Evolutionary conservation across 176 grass and related monocot species (phyloP), one percentile per base, ranked within the genome.

Genomic region (Eragrostis curvula): DNA sequence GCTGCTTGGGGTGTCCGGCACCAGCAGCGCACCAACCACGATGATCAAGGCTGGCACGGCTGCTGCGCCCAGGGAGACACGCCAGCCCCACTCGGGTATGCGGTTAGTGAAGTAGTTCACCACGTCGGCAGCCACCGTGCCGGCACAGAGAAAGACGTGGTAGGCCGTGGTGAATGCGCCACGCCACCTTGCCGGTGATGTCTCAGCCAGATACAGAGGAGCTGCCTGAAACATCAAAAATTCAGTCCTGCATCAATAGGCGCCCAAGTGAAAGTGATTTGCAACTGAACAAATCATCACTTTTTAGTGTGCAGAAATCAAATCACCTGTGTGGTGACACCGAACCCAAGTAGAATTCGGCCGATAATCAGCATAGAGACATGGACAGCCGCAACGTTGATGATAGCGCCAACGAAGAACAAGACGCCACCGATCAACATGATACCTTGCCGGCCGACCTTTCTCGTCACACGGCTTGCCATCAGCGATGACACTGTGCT

Each of bases 151-250:
- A 66, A 87, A 87, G 32, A 86, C 49, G 36, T 90, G 79, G 83
- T 91, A 85, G 64, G 82, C 81, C 59, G 77, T 84, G 48, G 87
- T 91, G 58, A 94, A 82, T 3, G 75, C 79, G 5, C 92, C 92
- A 7, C 86, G 89, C 56, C 87, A 83, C 50, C 77, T 58, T 18
- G 85, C 61, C 2, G 89, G 89, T 17, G 92, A 84, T 6, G 86
- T 89, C 83, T 94, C 83, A 4, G 86, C 85, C 14, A 94, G 55
- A 64, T 86, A 91, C 63, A 94, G 8, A 5, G 70, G 46, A 18
- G 47, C 70, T 0, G 46, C n/a, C n/a, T n/a, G n/a, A n/a, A n/a
- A n/a, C n/a, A n/a, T n/a, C n/a, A n/a, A n/a, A n/a, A n/a, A n/a
- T n/a, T n/a, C n/a, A n/a, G n/a, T n/a, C n/a, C n/a, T n/a, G n/a